Evolutionary conservation across 1,139 yeast species (phyloP), one percentile per base, ranked within the genome.

Genomic region (Saccharomyces hybrid): DNA sequence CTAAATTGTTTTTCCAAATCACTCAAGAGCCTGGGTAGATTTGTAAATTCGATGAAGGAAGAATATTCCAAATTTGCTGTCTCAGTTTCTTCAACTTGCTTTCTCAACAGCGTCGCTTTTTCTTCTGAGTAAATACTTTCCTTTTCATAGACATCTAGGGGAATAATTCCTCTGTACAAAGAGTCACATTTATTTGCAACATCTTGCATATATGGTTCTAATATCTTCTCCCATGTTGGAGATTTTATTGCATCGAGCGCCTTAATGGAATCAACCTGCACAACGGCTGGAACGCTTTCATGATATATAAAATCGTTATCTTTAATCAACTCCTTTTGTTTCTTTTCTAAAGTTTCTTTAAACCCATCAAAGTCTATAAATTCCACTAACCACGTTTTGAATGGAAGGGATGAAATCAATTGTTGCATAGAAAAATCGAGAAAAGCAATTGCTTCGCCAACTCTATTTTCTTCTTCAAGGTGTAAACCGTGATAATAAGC

Each of bases 231-330:
- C 63, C 65, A 62, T 5, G 54, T 51, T 0, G 84, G 75, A 4
- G 57, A 49, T 64, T 87, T 88, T 1, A 88, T 84, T 32, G 93
- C 88, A 56, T 88, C 95, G 77, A 90, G 76, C 0, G 87, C 81
- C 59, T 87, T 82, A 8, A 89, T 76, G 13, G 78, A 82, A 13
- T 75, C 72, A 9, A 88, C 65, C 0, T 84, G 75, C 3, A 78
- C 79, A 32, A 75, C 73, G 14, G 81, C 76, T 0, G 96, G 96
- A 13, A 91, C 74, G 2, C 77, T 67, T 28, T 85, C 91, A 68
- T 93, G 96, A 64, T 88, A 93, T 48, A 93, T 88, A 64, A 83
- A 84, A 66, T 93, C 97, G 65, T 93, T 93, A 65, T 93, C 98
- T 62, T 87, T 88, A 38, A 78, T 82, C 58, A 87, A 67, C 8